These are phyloP conservation scores for Lithospermum erythrorhizon DNA, from an alignment of 257 asterid species.

Conservation along the genomic window DNA sequence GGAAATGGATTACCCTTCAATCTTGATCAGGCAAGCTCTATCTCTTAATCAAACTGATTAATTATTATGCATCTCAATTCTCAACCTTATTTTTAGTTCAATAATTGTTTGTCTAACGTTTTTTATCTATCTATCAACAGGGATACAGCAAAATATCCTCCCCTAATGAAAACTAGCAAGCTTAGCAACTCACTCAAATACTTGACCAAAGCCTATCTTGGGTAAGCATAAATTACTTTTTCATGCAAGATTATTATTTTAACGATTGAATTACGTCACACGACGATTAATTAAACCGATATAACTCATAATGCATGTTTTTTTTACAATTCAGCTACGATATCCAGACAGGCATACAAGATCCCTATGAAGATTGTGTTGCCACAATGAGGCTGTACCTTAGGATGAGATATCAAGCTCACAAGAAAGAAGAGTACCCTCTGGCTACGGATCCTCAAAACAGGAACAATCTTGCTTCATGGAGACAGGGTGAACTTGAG, in stretches of 20 bases:
- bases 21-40: constrained; percentile 49
- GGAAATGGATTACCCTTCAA: constrained; percentile 62
- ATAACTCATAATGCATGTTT: background rate
- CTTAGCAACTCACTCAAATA: constrained; percentile 86
- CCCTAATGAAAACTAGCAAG: constrained; percentile 86
- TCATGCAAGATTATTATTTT: too few relatives aligned
- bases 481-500: constrained; percentile 80
- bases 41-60: background rate
- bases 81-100: too few relatives aligned
- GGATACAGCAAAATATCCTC: constrained; percentile 83
- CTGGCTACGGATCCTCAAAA: constrained; percentile 62
- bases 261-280: too few relatives aligned
- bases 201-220: constrained; percentile 65
- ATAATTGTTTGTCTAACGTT: background rate
- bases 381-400: constrained; percentile 64
- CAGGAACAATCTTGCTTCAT: constrained; percentile 51
- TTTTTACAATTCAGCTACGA: constrained; percentile 42
- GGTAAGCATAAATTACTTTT: constrained; percentile 25
- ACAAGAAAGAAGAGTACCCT: constrained; percentile 45
- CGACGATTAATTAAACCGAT: background rate
- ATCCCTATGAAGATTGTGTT: constrained; percentile 84
- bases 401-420: constrained; percentile 70
- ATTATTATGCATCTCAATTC: too few relatives aligned
- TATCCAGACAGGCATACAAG: constrained; percentile 70
- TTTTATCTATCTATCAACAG: constrained; percentile 20